Evolutionary conservation across 306 rosid genomes (phyloP).

Genomic region (Begonia fuchsioides): DNA sequence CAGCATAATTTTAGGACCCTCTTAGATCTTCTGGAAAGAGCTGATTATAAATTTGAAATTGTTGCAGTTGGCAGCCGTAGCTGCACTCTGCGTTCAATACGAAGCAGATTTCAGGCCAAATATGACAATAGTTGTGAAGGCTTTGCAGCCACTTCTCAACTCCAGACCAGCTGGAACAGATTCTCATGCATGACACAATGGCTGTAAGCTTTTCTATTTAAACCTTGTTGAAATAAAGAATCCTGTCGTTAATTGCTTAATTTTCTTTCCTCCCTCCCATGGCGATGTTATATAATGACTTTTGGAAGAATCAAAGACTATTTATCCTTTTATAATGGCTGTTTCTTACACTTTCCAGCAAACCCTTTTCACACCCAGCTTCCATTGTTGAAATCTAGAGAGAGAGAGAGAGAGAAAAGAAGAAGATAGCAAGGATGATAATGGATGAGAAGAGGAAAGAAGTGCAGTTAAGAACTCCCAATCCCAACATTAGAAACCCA

Average conservation of each 20-base stretch:
- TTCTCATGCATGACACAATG: slow-evolving; percentile 8
- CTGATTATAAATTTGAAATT: neutral
- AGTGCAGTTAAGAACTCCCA: slow-evolving; percentile 96
- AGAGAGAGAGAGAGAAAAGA: neutral
- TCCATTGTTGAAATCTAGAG: neutral
- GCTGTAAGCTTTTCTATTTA: too few relatives aligned
- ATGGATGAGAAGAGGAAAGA: slow-evolving; percentile 39
- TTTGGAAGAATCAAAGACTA: too few relatives aligned
- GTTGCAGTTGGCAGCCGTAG: slow-evolving; percentile 74
- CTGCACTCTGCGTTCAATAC: slow-evolving; percentile 87
- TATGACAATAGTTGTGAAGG: too few relatives aligned
- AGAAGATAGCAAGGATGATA: neutral
- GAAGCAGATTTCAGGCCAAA: slow-evolving; percentile 85
- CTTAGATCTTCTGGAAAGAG: too few relatives aligned
- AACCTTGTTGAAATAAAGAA: too few relatives aligned
- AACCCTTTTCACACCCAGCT: slow-evolving; percentile 15
- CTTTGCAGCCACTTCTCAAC: slow-evolving; percentile 79
- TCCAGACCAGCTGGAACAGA: slow-evolving; percentile 59
- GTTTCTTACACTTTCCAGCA: slow-evolving; percentile 49
- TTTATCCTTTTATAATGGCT: too few relatives aligned
- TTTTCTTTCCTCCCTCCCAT: too few relatives aligned
- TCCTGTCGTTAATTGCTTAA: too few relatives aligned
- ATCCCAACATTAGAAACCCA: slow-evolving; percentile 95
- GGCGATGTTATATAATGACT: too few relatives aligned
- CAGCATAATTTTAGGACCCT: too few relatives aligned